These are phyloP conservation scores for Ceratobasidium sp. DNA, from an alignment of 1,284 basidiomycete species.

Conservation along the genomic window DNA sequence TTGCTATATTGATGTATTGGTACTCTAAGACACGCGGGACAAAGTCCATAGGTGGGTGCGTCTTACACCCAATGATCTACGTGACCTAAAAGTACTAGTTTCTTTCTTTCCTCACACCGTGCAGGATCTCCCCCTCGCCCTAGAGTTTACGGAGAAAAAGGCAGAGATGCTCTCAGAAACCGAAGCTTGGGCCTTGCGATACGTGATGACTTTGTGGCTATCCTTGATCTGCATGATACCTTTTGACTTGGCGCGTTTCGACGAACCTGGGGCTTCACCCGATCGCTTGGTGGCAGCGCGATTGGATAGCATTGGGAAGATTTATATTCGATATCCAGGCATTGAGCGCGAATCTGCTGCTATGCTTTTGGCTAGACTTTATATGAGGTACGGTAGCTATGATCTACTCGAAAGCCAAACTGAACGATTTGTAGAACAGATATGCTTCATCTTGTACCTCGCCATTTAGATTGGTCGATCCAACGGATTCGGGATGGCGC, in stretches of 20 bases:
- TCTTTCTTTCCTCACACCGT: constrained; percentile 93
- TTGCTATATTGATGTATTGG: constrained; percentile 78
- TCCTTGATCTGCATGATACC: constrained; percentile 94
- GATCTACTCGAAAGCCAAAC: constrained; percentile 4
- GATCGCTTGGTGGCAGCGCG: constrained; percentile 57
- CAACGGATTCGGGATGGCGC: constrained; percentile 54
- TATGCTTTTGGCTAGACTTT: constrained; percentile 76
- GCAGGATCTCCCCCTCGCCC: constrained; percentile 78
- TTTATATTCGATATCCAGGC: constrained; percentile 73
- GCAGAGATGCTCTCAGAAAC: constrained; percentile 42
- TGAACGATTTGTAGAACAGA: constrained; percentile 66
- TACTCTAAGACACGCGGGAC: constrained; percentile 92
- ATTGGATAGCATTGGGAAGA: constrained; percentile 70
- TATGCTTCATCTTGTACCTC: constrained; percentile 59
- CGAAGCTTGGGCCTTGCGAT: constrained; percentile 82
- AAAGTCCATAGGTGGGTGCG: constrained; percentile 85
- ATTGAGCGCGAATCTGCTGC: constrained; percentile 85
- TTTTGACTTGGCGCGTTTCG: constrained; percentile 89
- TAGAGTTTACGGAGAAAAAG: constrained; percentile 63
- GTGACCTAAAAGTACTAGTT: constrained; percentile 61
- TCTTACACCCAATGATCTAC: constrained; percentile 44
- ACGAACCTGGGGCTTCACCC: constrained; percentile 57
- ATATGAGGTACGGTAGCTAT: constrained; percentile 67
- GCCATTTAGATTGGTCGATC: constrained; percentile 64
- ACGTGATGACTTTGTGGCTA: constrained; percentile 90